Base-by-base conservation (phyloP, 371 early-diverging fungal genomes). In the Funneliformis caledonium region DNA sequence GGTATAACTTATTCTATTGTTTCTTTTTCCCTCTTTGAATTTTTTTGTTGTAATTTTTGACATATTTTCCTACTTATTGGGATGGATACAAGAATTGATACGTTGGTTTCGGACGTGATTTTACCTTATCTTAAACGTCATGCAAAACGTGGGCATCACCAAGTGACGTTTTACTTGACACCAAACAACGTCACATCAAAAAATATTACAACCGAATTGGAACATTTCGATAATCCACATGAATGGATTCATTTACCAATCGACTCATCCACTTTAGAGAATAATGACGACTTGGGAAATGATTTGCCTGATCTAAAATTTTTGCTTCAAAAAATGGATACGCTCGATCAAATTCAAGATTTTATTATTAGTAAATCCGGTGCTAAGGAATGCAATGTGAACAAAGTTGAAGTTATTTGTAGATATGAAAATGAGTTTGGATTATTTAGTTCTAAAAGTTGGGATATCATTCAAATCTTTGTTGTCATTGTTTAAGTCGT, bases 211-310 rank as follows among this genome's bases (percentile, higher is more conserved):
- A 73, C 45, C 11, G 52, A 73, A 26, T 48, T 73, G 8, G 47
- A 45, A 47, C 22, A 73, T 50, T 12, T 73, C 14, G n/a, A 37
- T 45, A 52, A 47, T n/a, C 73, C 52, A 45, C 73, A 73, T 48
- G 73, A 73, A 33, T 73, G 73, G 73, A 56, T 73, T 50, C 16
- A 31, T 19, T 33, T 73, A 48, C 52, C 56, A 31, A 26, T n/a
- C 4, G 7, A 14, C 12, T 31, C 45, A n/a, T 47, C 19, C 9
- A 52, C 45, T 1, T 8, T 26, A 22, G 31, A 56, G 4, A 11
- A 70, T 72, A 10, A 82, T 81, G 74, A 83, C 4, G 83, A 72
- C 74, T 83, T 80, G 82, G 76, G 81, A 67, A 52, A 78, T 19
- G 31, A 37, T 16, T 48, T 78, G 16, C 48, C 78, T 12, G 78